Conservation (phyloP, 2,329 filamentous ascomycete species). For the Colletotrichum zoysiae region DNA sequence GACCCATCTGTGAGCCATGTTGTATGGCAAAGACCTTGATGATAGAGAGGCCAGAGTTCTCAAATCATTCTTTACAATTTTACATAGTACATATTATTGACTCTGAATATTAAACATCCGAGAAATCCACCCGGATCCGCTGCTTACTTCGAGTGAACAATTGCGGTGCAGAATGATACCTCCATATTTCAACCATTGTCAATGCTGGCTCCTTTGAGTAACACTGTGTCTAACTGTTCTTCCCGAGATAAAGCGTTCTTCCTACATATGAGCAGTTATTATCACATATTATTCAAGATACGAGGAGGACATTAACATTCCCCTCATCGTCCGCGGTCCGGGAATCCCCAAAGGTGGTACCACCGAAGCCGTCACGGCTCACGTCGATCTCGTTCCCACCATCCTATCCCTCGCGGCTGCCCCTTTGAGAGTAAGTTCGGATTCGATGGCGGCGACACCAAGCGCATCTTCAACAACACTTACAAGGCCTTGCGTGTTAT, state of each 20-base stretch:
- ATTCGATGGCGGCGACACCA: slow-evolving; percentile 43
- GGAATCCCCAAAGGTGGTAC: slow-evolving; percentile 55
- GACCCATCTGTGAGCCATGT: slow-evolving; percentile 4
- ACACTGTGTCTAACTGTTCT: too few species aligned
- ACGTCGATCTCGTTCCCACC: slow-evolving; percentile 68
- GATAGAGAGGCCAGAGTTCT: not conserved
- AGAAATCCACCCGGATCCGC: too few species aligned
- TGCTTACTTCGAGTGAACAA: too few species aligned
- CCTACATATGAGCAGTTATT: too few species aligned
- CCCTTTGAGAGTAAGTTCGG: slow-evolving; percentile 47
- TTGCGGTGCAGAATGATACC: too few species aligned
- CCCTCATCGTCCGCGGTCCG: slow-evolving; percentile 63
- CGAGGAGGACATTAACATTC: slow-evolving; percentile 66
- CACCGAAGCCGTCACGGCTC: slow-evolving; percentile 58
- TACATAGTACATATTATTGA: too few species aligned
- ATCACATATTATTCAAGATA: slow-evolving; percentile 48
- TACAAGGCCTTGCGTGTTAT: slow-evolving; percentile 66
- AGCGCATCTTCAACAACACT: slow-evolving; percentile 58
- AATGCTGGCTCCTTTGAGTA: too few species aligned
- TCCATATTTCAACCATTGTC: too few species aligned
- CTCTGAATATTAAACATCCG: too few species aligned
- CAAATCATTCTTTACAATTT: not conserved
- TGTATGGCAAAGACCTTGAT: not conserved
- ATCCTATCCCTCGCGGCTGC: slow-evolving; percentile 57
- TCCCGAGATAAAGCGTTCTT: too few species aligned